Percentiles rank a stretch among this genome's conserved stretches.
Conservation (phyloP, 1,139 yeast genomes). For the Blastobotrys proliferans region DNA sequence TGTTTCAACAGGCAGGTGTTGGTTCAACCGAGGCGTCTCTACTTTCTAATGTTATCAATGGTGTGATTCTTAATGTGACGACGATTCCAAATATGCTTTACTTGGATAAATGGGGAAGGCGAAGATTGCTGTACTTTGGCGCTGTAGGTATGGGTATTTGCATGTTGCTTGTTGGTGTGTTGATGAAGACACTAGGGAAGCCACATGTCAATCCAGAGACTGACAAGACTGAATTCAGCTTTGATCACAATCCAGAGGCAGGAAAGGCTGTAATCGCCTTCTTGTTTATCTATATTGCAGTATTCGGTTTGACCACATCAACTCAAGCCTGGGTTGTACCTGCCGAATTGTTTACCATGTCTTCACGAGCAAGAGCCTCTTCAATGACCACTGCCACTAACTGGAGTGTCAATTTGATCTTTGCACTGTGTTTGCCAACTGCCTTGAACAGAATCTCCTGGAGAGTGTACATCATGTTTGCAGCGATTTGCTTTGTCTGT, state of each 20-base stretch:
- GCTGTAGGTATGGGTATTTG: conserved; percentile 59
- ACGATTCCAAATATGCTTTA: conserved; percentile 22
- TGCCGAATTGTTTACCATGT: conserved; percentile 73
- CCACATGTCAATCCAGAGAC: conserved; percentile 32
- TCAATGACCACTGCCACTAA: conserved; percentile 71
- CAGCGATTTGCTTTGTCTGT: conserved; percentile 15
- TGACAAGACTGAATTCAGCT: conserved; percentile 21
- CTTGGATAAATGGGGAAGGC: conserved; percentile 39
- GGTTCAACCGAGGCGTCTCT: conserved; percentile 52
- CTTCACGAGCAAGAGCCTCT: conserved; percentile 74
- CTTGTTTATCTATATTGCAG: conserved; percentile 72
- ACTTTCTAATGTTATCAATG: conserved; percentile 59
- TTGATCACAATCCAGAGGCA: conserved; percentile 38
- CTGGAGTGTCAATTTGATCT: conserved; percentile 70
- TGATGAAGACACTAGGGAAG: conserved; percentile 44
- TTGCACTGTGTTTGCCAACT: conserved; percentile 21
- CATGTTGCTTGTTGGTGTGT: conserved; percentile 59
- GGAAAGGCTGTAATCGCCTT: conserved; percentile 76
- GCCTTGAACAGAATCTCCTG: conserved; percentile 22
- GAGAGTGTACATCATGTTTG: conserved; percentile 22
- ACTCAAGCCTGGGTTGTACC: conserved; percentile 76
- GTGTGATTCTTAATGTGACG: conserved; percentile 20
- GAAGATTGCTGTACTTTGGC: conserved; percentile 60
- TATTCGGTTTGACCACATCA: conserved; percentile 85
- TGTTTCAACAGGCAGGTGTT: conserved; percentile 71